Evolutionary conservation across 2,329 filamentous ascomycete species (phyloP), one percentile per base, ranked within the genome.

Genomic region (Botryotinia globosa): DNA sequence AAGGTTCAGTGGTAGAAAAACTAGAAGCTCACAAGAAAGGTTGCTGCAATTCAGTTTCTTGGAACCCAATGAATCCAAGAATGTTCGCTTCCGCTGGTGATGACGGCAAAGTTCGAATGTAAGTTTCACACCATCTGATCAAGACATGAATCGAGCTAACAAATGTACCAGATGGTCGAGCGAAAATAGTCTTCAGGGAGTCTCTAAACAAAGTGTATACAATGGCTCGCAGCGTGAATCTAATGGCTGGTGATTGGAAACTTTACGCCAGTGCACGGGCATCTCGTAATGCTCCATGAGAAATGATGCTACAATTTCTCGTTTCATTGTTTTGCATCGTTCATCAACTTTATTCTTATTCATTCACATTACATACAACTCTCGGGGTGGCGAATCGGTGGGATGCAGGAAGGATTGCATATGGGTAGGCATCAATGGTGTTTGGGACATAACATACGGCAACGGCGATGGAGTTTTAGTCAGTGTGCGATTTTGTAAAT

Each of bases 31-130:
- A 98, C 78, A 84, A 85, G 10, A 87, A 88, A 20, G 91, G 94
- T 48, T 91, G 89, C 74, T 95, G 96, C 76, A 98, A 98, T 80
- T 89, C 93, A 12, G 92, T 97, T 54, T 87, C 91, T 34, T 99
- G 96, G 95, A 96, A 95, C 78, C 94, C 96, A 1, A 86, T 84
- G 18, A 89, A 98, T 79, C 90, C 93, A 1, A 89, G 88, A 74
- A 91, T 98, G 85, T 93, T 98, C 82, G 96, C 94, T 25, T 95
- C 94, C 20, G 95, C 93, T 73, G 94, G 95, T 29, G 96, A 99
- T 81, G 96, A 98, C 79, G 86, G 87, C 71, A 90, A 88, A 80
- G 91, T 98, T 75, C 91, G 91, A 83, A 94, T 99, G 92, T 98
- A 85, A 85, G 92, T 85, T 74, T 25, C 59, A n/a, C 10, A 34